Evolutionary conservation across 345 rosid genomes (phyloP), one percentile per base, ranked within the genome.

Genomic region (Sisymbrium altissimum): DNA sequence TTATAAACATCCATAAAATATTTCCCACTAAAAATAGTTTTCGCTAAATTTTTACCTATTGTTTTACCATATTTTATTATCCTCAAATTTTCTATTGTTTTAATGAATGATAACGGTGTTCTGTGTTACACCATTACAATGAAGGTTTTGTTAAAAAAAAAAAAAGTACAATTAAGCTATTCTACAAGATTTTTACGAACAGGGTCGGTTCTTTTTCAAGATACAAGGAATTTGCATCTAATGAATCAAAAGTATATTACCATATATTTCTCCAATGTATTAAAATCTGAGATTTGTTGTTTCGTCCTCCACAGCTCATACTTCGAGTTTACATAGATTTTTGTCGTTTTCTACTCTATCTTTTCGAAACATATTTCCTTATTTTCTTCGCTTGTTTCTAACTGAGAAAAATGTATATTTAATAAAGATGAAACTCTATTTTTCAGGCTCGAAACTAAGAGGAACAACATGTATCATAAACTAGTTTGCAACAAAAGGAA

Each of bases 211-310:
- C 12, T 43, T 50, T 40, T 68, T 53, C 64, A 69, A 53, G 30
- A 44, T 52, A 54, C 71, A 75, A 49, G 38, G 54, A 68, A 60
- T 18, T 60, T 70, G 79, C 79, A 76, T 76, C 66, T 69, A 70
- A 76, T 76, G 79, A 76, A 76, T 76, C 79, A 76, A 76, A 69
- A 69, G 66, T 69, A 45, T 17, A 35, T 14, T 29, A 15, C 75
- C 60, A 70, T 77, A 56, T 70, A 56, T 77, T 77, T 64, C 67
- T 64, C 80, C 80, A 64, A 77, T 77, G 80, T 77, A 64, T 77
- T 13, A 71, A 77, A 77, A 77, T 29, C 21, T 64, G 68, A 70
- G 72, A 70, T 65, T 70, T 64, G 36, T 52, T 64, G 62, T 70
- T 56, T 57, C 53, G 32, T 36, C 52, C 66, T 40, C 64, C 52